Evolutionary conservation across 306 rosid genomes (phyloP).

Genomic region (Rosa persica): DNA sequence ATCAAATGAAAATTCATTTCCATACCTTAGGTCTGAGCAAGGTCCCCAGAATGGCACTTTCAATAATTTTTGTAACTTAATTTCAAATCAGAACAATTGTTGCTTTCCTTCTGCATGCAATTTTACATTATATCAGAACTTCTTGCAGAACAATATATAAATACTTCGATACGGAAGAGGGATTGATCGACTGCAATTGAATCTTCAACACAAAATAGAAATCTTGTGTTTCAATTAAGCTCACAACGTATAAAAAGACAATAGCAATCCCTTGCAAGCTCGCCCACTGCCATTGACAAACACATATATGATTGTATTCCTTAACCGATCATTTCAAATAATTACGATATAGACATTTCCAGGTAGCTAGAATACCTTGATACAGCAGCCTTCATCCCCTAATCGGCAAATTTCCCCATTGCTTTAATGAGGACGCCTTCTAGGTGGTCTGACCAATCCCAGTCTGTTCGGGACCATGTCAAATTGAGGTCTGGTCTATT

Average conservation of each 20-base stretch:
- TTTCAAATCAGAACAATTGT: neutral
- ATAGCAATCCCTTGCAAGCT: no score
- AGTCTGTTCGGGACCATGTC: rapidly evolving
- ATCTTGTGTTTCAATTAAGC: neutral
- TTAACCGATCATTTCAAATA: no score
- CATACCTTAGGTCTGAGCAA: neutral
- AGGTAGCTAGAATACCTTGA: no score
- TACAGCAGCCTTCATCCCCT: no score
- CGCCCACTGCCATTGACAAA: no score
- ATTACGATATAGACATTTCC: no score
- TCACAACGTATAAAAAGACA: no score
- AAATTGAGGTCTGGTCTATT: neutral
- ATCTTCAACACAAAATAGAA: neutral
- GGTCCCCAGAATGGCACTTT: neutral
- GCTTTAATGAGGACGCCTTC: no score
- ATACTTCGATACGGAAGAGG: neutral
- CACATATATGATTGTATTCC: no score
- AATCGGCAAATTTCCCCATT: no score
- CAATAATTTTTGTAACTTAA: neutral
- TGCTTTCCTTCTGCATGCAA: neutral
- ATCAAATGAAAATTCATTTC: neutral
- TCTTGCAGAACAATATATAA: neutral
- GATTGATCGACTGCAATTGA: no score
- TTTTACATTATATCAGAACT: neutral
- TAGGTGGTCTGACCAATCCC: no score